Base-by-base conservation (phyloP, 2,329 filamentous ascomycete genomes). In the Neonectria coccinea region DNA sequence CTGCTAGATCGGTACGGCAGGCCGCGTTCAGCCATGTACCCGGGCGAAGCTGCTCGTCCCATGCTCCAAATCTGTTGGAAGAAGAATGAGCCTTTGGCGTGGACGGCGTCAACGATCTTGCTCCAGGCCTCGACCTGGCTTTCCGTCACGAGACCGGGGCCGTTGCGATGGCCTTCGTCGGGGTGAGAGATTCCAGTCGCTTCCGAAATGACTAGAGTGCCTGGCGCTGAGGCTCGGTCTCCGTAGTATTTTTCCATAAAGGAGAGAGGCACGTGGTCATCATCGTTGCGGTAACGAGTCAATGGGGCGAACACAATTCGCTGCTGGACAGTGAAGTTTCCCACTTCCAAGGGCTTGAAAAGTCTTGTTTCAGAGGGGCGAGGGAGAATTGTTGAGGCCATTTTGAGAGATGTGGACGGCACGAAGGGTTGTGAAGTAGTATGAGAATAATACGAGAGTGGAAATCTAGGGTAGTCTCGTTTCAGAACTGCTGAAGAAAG, bases 221-320 rank as follows among this genome's bases (percentile, higher is more conserved):
- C 86, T 74, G 86, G 81, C 0, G 75, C 89, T 9, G 73, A 74
- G 14, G 68, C 75, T 9, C 75, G 70, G 62, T 77, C 75, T 9
- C 70, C 66, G 62, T 77, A 77, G 64, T 77, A 76, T 54, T 71
- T 66, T 29, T 68, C 56, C 47, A 76, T 71, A 36, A 76, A 68
- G 0, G 72, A 65, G 9, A 75, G 66, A 12, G 77, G 72, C 2
- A 73, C 70, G 10, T 77, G 72, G n/a, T 78, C 67, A 59, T 85
- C 77, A 58, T 81, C 79, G 55, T 79, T 79, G 56, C 85, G 84
- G 73, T 81, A 82, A 18, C 86, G 82, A n/a, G 86, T 88, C 51
- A 74, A 56, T 1, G 73, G 67, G 14, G 73, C 67, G 54, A 76
- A 65, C 20, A 69, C 72, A 16, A 74, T 67, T 14, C 73, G 73